Evolutionary conservation across 192 early-diverging fungal genomes (phyloP), one percentile per base, ranked within the genome.

Genomic region (Coemansia sp.): DNA sequence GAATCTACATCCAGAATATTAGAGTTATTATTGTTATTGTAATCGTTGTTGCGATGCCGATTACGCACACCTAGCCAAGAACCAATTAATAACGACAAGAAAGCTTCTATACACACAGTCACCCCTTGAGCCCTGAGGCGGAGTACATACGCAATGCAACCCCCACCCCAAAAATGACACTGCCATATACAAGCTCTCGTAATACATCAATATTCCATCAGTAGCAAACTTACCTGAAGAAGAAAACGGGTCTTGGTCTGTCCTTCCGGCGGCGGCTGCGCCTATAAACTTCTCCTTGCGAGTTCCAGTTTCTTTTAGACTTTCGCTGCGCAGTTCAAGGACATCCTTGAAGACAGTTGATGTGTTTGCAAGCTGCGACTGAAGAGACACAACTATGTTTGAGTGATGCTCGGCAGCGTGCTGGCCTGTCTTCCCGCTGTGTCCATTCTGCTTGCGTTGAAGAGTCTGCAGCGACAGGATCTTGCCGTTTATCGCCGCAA

Each of bases 261-360:
- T 70, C 4, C 61, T 62, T 5, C 63, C 70, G 6, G 67, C 52
- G 4, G 79, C 74, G 6, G 74, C 62, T 0, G 66, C 42, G 43
- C 75, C 83, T 76, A 95, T 82, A 73, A 98, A 98, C 80, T 99
- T 94, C 51, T 99, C 96, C 48, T 91, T 83, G 58, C 97, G 85
- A 41, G 77, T 84, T 57, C 95, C 96, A 58, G 95, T 89, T 46
- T 93, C 93, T 84, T 94, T 95, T 87, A 99, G 90, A 77, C 98
- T 98, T 79, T 90, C 86, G 59, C 94, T 98, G 21, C 98, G 87
- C 41, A 98, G 87, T 73, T 99, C 95, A n/a, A 99, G 82, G 9
- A 99, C 92, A 67, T 94, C 89, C 72, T 97, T 98, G 72, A 99
- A 99, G 26, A 86, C 88, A 52, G 89, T 90, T 8, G 91, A 93